Evolutionary conservation across 2,329 filamentous ascomycete species (phyloP), one percentile per base, ranked within the genome.

Genomic region (Fusarium denticulatum): DNA sequence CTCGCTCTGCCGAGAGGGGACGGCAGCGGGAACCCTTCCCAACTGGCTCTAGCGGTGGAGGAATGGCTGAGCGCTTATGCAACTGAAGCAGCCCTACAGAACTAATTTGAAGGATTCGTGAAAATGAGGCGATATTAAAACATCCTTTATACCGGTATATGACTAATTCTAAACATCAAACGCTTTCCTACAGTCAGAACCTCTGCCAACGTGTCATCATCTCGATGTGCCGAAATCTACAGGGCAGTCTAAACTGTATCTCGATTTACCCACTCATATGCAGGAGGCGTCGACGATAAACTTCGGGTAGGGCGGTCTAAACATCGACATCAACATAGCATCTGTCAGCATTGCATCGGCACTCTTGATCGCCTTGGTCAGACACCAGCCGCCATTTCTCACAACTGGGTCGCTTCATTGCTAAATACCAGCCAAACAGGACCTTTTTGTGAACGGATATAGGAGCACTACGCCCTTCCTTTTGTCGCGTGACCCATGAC

Each of bases 1-100:
- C 20, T 67, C n/a, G 28, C 32, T 67, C 53, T 67, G 40, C 37
- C 56, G 37, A 55, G 61, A 66, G 50, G 30, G 60, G 50, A 11
- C 64, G 49, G 60, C 43, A 67, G 34, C 34, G 37, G 43, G 36
- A 53, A 22, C 53, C 16, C 30, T 67, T 61, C 65, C 63, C 24
- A 66, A 67, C 37, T 66, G 46, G 45, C 30, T 20, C 15, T 60
- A 66, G 49, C 26, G 49, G 12, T 58, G 32, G 34, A 40, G 9
- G 2, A 8, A 50, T 45, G 45, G 14, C 12, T 46, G 42, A 46
- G 39, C 64, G 64, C 53, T 46, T 67, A 67, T 59, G 60, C 47
- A 57, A 45, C 56, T 37, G 39, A 26, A 49, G 24, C 49, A 67
- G 61, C 43, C 64, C 26, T 67, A n/a, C 26, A 34, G 37, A 58